Percentiles rank a stretch among this genome's conserved stretches.
Conservation (phyloP, 1,284 basidiomycete genomes). For the Wolfiporia cocos region DNA sequence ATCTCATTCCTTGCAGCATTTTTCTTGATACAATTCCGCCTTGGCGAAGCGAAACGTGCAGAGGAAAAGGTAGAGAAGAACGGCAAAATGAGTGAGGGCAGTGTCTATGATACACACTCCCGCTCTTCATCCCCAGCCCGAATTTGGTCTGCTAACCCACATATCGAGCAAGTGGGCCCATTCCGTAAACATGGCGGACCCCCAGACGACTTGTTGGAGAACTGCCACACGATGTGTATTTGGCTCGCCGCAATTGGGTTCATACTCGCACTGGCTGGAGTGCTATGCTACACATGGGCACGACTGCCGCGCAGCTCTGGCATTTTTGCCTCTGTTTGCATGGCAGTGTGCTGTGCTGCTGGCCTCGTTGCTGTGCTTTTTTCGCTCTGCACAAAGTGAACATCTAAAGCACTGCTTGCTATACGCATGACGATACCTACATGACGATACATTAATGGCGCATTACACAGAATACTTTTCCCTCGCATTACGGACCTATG, state of each 20-base stretch:
- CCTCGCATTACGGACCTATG: no score
- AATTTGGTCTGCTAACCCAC: constrained; percentile 34
- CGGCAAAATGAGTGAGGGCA: background rate
- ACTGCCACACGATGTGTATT: constrained; percentile 45
- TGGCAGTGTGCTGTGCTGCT: constrained; percentile 31
- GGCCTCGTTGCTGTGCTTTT: constrained; percentile 16
- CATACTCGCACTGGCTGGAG: constrained; percentile 40
- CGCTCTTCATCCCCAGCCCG: background rate
- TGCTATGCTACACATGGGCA: constrained; percentile 46
- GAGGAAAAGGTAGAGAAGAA: constrained; percentile 21
- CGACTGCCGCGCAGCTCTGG: constrained; percentile 35
- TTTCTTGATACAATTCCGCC: constrained; percentile 48
- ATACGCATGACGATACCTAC: no score
- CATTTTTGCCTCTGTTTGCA: constrained; percentile 35
- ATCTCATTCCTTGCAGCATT: constrained; percentile 54
- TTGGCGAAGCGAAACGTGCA: constrained; percentile 42
- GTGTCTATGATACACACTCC: constrained; percentile 2
- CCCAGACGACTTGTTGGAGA: constrained; percentile 41
- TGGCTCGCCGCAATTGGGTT: constrained; percentile 42
- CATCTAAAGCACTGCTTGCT: no score
- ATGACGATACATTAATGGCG: no score
- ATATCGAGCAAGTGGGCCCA: constrained; percentile 32
- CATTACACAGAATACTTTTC: no score
- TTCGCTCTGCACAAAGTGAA: no score
- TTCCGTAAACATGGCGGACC: constrained; percentile 28